phyloP scores from a whole-genome alignment of 306 rosid species.

The Alnus glutinosa region DNA sequence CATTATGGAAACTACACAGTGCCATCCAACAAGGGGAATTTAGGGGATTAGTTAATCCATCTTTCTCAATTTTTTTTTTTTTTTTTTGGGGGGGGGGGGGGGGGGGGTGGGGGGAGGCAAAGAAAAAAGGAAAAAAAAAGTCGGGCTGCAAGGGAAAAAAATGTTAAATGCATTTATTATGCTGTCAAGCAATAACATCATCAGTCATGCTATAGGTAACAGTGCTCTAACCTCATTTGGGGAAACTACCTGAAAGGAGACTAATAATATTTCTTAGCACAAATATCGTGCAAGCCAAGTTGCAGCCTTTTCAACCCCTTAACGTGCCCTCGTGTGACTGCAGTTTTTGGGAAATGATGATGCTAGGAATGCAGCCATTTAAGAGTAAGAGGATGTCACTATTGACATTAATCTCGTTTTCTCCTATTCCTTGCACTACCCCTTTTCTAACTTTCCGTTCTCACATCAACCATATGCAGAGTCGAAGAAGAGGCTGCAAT shows the following conservation, averaged over 20 bases:
- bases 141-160: not conserved
- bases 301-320: not conserved
- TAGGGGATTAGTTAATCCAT: not conserved
- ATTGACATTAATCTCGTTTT: not conserved
- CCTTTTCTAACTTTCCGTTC: not conserved
- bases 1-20: not conserved
- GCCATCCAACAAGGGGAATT: not conserved
- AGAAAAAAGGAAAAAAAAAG: no score
- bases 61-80: no score
- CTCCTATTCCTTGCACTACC: no score
- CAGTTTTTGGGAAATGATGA: not conserved
- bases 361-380: not conserved
- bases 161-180: slow-evolving; percentile 1
- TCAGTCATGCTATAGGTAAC: not conserved
- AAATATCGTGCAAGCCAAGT: not conserved
- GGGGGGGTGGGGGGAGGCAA: no score
- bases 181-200: not conserved
- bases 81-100: no score
- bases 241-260: not conserved
- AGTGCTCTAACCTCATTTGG: not conserved
- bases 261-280: not conserved
- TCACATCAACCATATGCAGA: not conserved
- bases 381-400: not conserved
- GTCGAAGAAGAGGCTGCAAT: not conserved
- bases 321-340: not conserved